Percentiles rank a stretch among this genome's conserved stretches.
Conservation (phyloP, 805 yeast species). For the Candida palmyrensis region DNA sequence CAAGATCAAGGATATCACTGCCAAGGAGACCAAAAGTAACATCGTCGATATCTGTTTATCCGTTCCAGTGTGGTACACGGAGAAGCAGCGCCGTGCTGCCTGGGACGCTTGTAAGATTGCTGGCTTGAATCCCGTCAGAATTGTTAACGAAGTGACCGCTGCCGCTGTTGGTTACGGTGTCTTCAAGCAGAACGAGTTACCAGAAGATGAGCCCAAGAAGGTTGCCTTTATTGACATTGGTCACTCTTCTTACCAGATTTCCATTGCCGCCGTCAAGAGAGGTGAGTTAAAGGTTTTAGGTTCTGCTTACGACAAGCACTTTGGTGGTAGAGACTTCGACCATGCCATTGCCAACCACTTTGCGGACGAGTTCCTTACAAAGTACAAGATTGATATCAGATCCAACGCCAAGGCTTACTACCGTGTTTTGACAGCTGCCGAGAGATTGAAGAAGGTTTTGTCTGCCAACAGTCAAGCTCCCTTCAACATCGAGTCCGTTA, state of each 20-base stretch:
- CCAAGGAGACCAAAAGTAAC: slow-evolving; percentile 74
- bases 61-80: slow-evolving; percentile 97
- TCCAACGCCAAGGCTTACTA: slow-evolving; percentile 92
- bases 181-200: slow-evolving; percentile 86
- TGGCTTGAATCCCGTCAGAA: slow-evolving; percentile 96
- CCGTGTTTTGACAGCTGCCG: slow-evolving; percentile 89
- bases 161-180: slow-evolving; percentile 99
- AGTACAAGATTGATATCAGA: slow-evolving; percentile 89
- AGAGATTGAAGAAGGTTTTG: slow-evolving; percentile 89
- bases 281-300: slow-evolving; percentile 95
- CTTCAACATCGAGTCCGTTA: slow-evolving; percentile 89
- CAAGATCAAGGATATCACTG: slow-evolving; percentile 79
- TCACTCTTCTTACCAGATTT: slow-evolving; percentile 89
- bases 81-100: slow-evolving; percentile 93
- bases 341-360: slow-evolving; percentile 90
- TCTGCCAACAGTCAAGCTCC: slow-evolving; percentile 96
- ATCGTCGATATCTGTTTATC: slow-evolving; percentile 87
- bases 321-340: slow-evolving; percentile 98
- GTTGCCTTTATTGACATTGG: slow-evolving; percentile 97
- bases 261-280: slow-evolving; percentile 86
- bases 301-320: slow-evolving; percentile 89
- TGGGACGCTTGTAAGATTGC: slow-evolving; percentile 94
- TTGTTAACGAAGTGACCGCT: slow-evolving; percentile 95
- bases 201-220: slow-evolving; percentile 87
- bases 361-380: slow-evolving; percentile 84